phyloP scores from a whole-genome alignment of 1,284 basidiomycete species.

The Neonothopanus nambi region DNA sequence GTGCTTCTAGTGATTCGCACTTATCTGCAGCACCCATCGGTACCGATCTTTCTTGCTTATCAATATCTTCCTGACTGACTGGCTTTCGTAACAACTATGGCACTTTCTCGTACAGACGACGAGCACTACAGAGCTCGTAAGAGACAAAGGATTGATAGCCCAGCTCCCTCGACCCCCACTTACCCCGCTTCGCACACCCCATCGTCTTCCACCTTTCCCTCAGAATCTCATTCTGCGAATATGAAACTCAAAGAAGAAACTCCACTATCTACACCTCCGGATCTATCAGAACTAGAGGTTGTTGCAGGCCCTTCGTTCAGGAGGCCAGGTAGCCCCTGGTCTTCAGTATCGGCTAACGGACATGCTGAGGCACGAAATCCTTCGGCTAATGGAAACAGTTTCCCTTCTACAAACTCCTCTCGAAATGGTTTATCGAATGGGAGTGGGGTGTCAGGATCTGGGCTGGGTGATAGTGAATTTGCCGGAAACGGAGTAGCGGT shows the following conservation, averaged over 20 bases:
- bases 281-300: slow-evolving; percentile 27
- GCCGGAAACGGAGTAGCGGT: slow-evolving; percentile 38
- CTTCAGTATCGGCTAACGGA: slow-evolving; percentile 43
- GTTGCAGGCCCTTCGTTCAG: slow-evolving; percentile 56
- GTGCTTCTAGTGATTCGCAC: slow-evolving; percentile 18
- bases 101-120: slow-evolving; percentile 38
- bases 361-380: slow-evolving; percentile 24
- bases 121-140: slow-evolving; percentile 61
- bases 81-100: slow-evolving; percentile 17
- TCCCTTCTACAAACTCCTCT: slow-evolving; percentile 23
- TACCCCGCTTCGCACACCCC: slow-evolving; percentile 3
- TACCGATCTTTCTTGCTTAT: slow-evolving; percentile 22
- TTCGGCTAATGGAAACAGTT: slow-evolving; percentile 42
- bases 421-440: slow-evolving; percentile 29
- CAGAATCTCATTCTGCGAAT: slow-evolving; percentile 18
- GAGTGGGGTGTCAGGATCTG: slow-evolving; percentile 36
- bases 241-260: slow-evolving; percentile 64
- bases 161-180: slow-evolving; percentile 4
- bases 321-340: slow-evolving; percentile 42
- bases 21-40: slow-evolving; percentile 16
- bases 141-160: slow-evolving; percentile 62
- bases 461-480: slow-evolving; percentile 23
- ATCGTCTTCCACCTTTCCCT: slow-evolving; percentile 22
- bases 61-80: slow-evolving; percentile 24
- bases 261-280: slow-evolving; percentile 48